Evolutionary conservation across 345 rosid species (phyloP), one percentile per base, ranked within the genome.

Genomic region (Gossypium mustelinum): DNA sequence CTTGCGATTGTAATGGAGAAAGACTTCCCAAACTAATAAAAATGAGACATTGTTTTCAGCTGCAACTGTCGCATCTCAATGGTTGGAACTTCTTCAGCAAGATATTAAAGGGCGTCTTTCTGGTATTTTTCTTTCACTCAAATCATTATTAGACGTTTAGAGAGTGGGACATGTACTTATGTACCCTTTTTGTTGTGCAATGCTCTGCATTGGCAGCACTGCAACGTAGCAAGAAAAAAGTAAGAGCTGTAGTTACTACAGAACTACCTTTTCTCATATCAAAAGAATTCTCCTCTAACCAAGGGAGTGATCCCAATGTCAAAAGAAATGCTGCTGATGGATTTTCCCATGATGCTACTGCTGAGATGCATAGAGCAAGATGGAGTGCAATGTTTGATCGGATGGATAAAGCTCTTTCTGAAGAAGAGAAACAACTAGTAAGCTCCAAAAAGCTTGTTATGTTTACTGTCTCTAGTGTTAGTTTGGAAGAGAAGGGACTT

Each of bases 41-140:
- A 73, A 73, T 43, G 65, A 64, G 70, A 76, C 61, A 24, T 80
- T 80, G 74, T 56, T 59, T 86, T 72, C 91, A 93, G 98, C 97
- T 85, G 99, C 99, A 48, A 86, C 82, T 22, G 90, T 93, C 69
- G 96, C 98, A 73, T 87, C 98, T 29, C 97, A 93, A 74, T 95
- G 99, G 99, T 75, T 95, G 85, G 94, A 93, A 20, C 93, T 95
- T 75, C 92, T 95, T 78, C 88, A 91, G 72, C 99, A 95, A 82
- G 97, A 95, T 86, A 85, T 93, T 67, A 91, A 84, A 73, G 97
- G 97, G 70, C 92, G 98, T 18, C 89, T 96, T 72, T 82, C 92
- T 76, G 99, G 99, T 93, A 81, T 11, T 73, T 9, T 59, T 77
- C 58, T 20, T 39, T 76, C 41, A 39, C 25, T 62, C 61, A 27